phyloP scores from a whole-genome alignment of 352 stramenopile species.

The Phytophthora vignae region DNA sequence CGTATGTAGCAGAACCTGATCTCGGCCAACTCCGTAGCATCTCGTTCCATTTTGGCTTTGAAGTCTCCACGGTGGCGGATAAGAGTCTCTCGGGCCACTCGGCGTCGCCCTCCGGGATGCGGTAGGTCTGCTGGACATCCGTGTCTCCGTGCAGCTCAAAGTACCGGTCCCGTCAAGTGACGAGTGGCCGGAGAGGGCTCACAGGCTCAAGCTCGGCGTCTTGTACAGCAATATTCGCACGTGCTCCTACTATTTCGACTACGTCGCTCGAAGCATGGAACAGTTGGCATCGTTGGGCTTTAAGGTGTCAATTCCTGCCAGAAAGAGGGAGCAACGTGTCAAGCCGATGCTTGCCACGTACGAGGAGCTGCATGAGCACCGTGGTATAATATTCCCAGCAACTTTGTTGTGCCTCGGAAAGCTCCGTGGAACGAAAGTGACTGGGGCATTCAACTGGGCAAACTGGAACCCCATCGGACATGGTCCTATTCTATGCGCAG shows the following conservation, averaged over 20 bases:
- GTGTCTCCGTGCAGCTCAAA: not conserved
- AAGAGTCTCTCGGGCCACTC: not conserved
- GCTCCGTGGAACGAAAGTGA: conserved; percentile 14
- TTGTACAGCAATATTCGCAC: conserved; percentile 2
- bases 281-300: conserved; percentile 1
- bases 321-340: not conserved
- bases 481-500: not conserved
- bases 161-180: not conserved
- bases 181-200: conserved; percentile 8
- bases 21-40: conserved; percentile 9
- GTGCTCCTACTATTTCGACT: conserved; percentile 5
- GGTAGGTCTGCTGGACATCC: not conserved
- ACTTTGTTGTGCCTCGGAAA: conserved; percentile 24
- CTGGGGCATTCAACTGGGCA: conserved; percentile 21
- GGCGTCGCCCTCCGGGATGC: not conserved
- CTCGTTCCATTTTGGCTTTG: not conserved
- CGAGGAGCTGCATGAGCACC: conserved; percentile 22
- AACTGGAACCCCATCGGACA: conserved; percentile 19
- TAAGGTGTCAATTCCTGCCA: conserved; percentile 2
- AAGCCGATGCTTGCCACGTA: conserved; percentile 14
- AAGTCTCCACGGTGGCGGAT: conserved; percentile 9
- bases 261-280: conserved; percentile 11
- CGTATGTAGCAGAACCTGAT: conserved; percentile 19
- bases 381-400: conserved; percentile 9
- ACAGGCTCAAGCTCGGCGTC: conserved; percentile 8